These are phyloP conservation scores for Kondoa malvinella DNA, from an alignment of 768 basidiomycete species.

Conservation along the genomic window DNA sequence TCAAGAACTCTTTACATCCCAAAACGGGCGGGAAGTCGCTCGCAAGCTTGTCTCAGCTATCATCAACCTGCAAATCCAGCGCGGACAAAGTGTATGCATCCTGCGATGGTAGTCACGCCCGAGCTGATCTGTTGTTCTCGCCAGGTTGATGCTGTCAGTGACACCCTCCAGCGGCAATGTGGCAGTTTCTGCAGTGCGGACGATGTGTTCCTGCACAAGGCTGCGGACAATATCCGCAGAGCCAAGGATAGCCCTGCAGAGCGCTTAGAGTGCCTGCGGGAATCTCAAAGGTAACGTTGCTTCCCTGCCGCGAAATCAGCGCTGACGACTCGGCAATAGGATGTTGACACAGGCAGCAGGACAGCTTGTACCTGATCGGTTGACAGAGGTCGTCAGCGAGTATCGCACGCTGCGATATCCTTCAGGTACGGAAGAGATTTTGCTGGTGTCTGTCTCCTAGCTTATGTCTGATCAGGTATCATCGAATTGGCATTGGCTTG, in stretches of 20 bases:
- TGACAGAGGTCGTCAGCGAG: conserved; percentile 72
- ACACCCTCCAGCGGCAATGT: conserved; percentile 80
- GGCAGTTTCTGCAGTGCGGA: conserved; percentile 96
- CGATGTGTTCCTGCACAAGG: conserved; percentile 98
- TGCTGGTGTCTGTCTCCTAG: not conserved
- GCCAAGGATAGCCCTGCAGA: conserved; percentile 70
- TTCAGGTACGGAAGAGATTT: conserved; percentile 40
- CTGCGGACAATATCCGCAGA: conserved; percentile 79
- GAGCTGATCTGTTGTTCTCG: not conserved
- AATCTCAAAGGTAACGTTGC: conserved; percentile 57
- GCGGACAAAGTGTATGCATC: conserved; percentile 69
- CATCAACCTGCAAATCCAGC: conserved; percentile 94
- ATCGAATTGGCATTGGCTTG: conserved; percentile 70
- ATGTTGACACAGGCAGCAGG: conserved; percentile 76
- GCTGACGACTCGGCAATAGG: conserved; percentile 34
- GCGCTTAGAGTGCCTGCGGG: conserved; percentile 58
- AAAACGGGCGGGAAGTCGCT: conserved; percentile 72
- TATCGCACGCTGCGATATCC: conserved; percentile 71
- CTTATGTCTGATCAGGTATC: conserved; percentile 41
- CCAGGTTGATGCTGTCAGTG: conserved; percentile 90
- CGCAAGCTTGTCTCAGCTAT: conserved; percentile 80
- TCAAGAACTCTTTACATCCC: conserved; percentile 67
- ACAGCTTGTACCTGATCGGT: conserved; percentile 63
- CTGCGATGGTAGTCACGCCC: not conserved
- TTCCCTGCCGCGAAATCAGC: conserved; percentile 11